Base-by-base conservation (phyloP, 495 filamentous ascomycete species). In the Venustampulla echinocandica region DNA sequence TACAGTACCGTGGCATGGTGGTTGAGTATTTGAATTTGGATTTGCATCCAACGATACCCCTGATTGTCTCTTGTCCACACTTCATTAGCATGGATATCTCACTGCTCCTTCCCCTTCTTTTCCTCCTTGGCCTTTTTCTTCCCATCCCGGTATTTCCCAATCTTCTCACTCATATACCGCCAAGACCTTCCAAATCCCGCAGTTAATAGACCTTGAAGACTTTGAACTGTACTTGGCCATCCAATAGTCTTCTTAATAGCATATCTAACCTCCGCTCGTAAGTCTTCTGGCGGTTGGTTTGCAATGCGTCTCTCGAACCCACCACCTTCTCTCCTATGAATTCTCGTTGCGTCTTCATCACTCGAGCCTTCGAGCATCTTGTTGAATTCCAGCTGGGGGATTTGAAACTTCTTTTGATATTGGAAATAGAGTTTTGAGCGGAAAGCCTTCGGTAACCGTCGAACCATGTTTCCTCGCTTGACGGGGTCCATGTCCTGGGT, bases 381-480 rank as follows among this genome's bases (percentile, higher is more conserved):
- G 49, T 85, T 64, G 63, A 95, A 98, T 32, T 95, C 86, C 1
- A 70, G 68, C 19, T 77, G 81, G 0, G 92, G 89, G 25, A 97
- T 93, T 25, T 74, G 73, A 54, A 84, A 95, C 57, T 93, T 90
- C 52, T 81, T 74, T 63, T 96, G 92, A 56, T 94, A 97, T 55
- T 87, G 80, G 64, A 92, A 93, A 65, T 97, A 98, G 2, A 98
- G 63, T 53, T 87, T 89, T 38, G 85, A 73, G 11, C 92, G 76
- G 74, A 98, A 97, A 1, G 80, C 69, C 46, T 85, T 88, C 0
- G 92, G 93, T 10, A 98, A 69, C 19, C 92, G 82, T 10, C 93
- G 80, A 7, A 98, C 90, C 85, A 97, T 97, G 60, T 98, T 97
- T 17, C 85, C 89, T 34, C 92, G 79, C 57, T 81, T 87, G 35